phyloP scores from a whole-genome alignment of 768 basidiomycete species.

The Macrolepiota albuminosa region DNA sequence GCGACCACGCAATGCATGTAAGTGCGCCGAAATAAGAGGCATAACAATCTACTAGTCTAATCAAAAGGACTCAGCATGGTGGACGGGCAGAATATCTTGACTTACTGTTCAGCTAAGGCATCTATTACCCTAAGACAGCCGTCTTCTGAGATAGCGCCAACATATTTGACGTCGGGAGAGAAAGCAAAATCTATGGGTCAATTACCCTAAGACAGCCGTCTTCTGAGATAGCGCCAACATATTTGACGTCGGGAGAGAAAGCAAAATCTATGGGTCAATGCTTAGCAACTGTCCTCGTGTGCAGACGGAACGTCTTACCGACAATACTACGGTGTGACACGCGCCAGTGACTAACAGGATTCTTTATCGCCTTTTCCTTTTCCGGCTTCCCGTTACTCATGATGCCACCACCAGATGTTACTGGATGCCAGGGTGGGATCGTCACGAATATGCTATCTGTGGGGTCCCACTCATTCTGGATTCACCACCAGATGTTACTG shows the following conservation, averaged over 20 bases:
- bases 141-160: constrained; percentile 90
- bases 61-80: neutral
- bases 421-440: constrained; percentile 83
- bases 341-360: constrained; percentile 90
- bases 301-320: constrained; percentile 37
- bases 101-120: constrained; percentile 79
- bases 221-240: constrained; percentile 86
- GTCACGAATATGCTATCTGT: constrained; percentile 72
- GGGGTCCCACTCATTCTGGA: constrained; percentile 68
- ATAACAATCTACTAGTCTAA: constrained; percentile 88
- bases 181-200: constrained; percentile 96
- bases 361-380: constrained; percentile 71
- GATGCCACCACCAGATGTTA: constrained; percentile 37
- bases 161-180: constrained; percentile 87
- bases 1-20: constrained; percentile 91
- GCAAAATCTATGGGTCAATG: constrained; percentile 60
- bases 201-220: constrained; percentile 91
- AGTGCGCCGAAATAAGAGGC: constrained; percentile 93
- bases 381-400: constrained; percentile 39
- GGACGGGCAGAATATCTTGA: constrained; percentile 6
- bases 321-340: constrained; percentile 68
- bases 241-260: constrained; percentile 90
- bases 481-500: constrained; percentile 41
- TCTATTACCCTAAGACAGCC: constrained; percentile 90
- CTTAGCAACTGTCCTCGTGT: neutral